Evolutionary conservation across 1,284 basidiomycete genomes (phyloP), one percentile per base, ranked within the genome.

Genomic region (Trichosporon sp.): DNA sequence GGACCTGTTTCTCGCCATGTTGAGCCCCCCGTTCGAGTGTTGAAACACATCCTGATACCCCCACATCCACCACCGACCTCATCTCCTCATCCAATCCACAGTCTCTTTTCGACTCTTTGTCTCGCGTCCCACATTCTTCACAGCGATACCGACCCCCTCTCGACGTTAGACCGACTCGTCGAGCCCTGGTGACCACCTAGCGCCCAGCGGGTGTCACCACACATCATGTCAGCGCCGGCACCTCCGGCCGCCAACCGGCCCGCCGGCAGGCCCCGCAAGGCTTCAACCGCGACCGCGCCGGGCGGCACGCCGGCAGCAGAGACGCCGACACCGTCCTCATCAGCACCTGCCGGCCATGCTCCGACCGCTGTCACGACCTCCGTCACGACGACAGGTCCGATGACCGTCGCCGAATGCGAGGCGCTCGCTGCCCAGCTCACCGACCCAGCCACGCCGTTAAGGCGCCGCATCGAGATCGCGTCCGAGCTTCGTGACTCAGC

Each of bases 401-500:
- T 75, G 73, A 80, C 77, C 0, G 73, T 76, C 4, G 75, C 78
- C 12, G 81, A 83, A 67, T 83, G 81, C 74, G 81, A 83, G 72
- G 71, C 72, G n/a, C 74, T 83, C 69, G 81, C 79, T 2, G 74
- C 77, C 19, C 81, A 81, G 71, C 71, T 83, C 32, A 35, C 77
- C 5, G 81, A 83, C 71, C 71, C 78, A 0, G 70, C 56, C 21
- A 71, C 74, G 7, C 75, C 78, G 73, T 67, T 70, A 68, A 68
- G 73, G 10, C 70, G 71, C 12, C 72, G 73, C 19, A 77, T 75
- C 66, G 74, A 76, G 31, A 75, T 76, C 54, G 92, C 92, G 65
- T 88, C 87, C 73, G 94, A 96, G 81, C 89, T 97, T 73, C 88
- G 93, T 70, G 94, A 96, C 81, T 90, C 91, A 82, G 89, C 96